Percentiles rank a stretch among this genome's conserved stretches.
Conservation (phyloP, 2,329 filamentous ascomycete genomes). For the Verticillium longisporum region DNA sequence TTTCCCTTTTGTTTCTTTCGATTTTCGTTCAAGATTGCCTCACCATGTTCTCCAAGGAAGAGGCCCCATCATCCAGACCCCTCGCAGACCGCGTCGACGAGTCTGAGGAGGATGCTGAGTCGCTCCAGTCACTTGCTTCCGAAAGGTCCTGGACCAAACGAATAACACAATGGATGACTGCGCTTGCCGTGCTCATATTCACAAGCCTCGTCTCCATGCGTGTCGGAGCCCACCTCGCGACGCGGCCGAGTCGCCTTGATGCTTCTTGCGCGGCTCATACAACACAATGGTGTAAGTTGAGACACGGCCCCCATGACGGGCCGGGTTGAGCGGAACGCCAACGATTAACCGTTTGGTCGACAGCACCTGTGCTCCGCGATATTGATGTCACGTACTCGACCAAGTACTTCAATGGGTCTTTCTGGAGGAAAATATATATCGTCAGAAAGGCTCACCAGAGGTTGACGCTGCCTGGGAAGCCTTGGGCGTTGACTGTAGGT, state of each 20-base stretch:
- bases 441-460: conserved; percentile 39
- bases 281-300: conserved; percentile 27
- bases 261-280: conserved; percentile 22
- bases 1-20: conserved; percentile 1
- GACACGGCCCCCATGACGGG: neutral
- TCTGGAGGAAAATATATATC: conserved; percentile 48
- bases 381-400: conserved; percentile 22
- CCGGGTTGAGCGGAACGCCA: neutral
- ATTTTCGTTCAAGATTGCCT: too few species aligned
- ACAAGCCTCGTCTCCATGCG: conserved; percentile 12
- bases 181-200: conserved; percentile 5
- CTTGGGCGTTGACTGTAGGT: conserved; percentile 36
- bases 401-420: conserved; percentile 47
- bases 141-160: neutral
- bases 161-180: conserved; percentile 3
- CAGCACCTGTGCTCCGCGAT: conserved; percentile 26
- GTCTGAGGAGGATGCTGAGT: conserved; percentile 12
- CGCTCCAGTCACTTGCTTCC: neutral
- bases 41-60: conserved; percentile 10
- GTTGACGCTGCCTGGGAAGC: conserved; percentile 51
- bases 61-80: conserved; percentile 1
- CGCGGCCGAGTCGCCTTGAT: conserved; percentile 10
- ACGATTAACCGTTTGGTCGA: neutral
- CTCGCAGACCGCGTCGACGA: conserved; percentile 10
- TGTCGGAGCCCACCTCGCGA: conserved; percentile 12